phyloP scores from a whole-genome alignment of 768 basidiomycete species.

The Lentinula aciculospora region DNA sequence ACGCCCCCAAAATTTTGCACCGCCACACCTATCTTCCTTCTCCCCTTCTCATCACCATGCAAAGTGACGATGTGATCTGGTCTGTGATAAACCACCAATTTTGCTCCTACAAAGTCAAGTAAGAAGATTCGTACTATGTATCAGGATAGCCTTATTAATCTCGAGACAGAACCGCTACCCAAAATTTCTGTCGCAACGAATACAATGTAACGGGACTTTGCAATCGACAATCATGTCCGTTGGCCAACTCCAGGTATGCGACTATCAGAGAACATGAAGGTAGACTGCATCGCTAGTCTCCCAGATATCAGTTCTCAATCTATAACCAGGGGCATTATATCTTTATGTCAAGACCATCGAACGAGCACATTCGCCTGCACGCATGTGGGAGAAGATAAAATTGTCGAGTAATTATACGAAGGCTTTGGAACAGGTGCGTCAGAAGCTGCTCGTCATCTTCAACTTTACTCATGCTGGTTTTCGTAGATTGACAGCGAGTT shows the following conservation, averaged over 20 bases:
- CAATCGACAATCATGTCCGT: slow-evolving; percentile 89
- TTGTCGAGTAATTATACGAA: slow-evolving; percentile 93
- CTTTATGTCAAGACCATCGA: slow-evolving; percentile 98
- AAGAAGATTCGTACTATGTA: slow-evolving; percentile 21
- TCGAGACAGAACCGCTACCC: slow-evolving; percentile 74
- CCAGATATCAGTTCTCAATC: no score
- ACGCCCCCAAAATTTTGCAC: background rate
- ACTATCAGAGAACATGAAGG: slow-evolving; percentile 98
- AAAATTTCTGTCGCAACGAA: slow-evolving; percentile 98
- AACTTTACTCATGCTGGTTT: background rate
- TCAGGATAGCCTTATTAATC: background rate
- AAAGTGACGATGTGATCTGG: slow-evolving; percentile 99
- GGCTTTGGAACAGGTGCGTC: slow-evolving; percentile 85
- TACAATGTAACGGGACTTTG: slow-evolving; percentile 98
- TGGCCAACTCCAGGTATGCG: slow-evolving; percentile 97
- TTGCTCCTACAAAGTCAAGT: slow-evolving; percentile 99
- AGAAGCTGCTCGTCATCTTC: background rate
- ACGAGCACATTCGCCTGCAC: slow-evolving; percentile 90
- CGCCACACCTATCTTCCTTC: background rate
- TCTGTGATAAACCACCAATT: slow-evolving; percentile 91
- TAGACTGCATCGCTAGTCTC: slow-evolving; percentile 20
- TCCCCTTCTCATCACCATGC: slow-evolving; percentile 39
- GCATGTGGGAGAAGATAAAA: slow-evolving; percentile 97
- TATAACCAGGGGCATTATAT: slow-evolving; percentile 66
- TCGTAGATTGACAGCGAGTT: slow-evolving; percentile 91